A percentile compares a stretch with the other conserved stretches of the same genome.
Evolutionary conservation across 148 eudicot species (phyloP).

Genomic region (Camellia lanceoleosa): DNA sequence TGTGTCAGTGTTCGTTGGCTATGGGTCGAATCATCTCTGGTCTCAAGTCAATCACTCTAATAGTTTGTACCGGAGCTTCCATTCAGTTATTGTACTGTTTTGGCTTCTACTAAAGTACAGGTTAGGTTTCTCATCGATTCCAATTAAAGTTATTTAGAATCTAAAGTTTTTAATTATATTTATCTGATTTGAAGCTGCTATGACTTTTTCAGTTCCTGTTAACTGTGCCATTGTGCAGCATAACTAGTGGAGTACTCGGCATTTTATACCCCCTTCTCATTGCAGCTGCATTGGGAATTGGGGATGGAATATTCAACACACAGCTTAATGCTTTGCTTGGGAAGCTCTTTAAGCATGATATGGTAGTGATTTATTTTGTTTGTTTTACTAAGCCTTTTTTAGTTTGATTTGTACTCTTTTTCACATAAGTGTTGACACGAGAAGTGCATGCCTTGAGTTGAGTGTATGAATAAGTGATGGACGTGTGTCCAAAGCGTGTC

Average conservation of each 20-base stretch:
- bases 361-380: slow-evolving; percentile 39
- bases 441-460: too few species aligned
- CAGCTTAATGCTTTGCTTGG: slow-evolving; percentile 89
- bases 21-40: slow-evolving; percentile 84
- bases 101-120: slow-evolving; percentile 76
- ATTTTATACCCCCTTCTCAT: slow-evolving; percentile 59
- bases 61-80: slow-evolving; percentile 63
- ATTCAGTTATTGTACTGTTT: slow-evolving; percentile 63
- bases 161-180: neutral
- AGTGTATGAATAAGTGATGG: too few species aligned
- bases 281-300: slow-evolving; percentile 76
- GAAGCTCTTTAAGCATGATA: slow-evolving; percentile 82
- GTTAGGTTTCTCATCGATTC: slow-evolving; percentile 31
- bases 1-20: slow-evolving; percentile 73
- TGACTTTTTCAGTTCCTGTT: neutral
- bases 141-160: neutral
- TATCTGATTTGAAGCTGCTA: neutral
- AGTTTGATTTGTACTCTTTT: too few species aligned
- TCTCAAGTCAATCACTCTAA: slow-evolving; percentile 68
- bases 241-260: slow-evolving; percentile 55
- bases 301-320: slow-evolving; percentile 87
- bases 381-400: neutral
- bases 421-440: too few species aligned
- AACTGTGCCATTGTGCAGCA: slow-evolving; percentile 31
- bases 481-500: too few species aligned